A percentile compares a stretch with the other conserved stretches of the same genome.
phyloP scores from a whole-genome alignment of 2,329 filamentous ascomycete genomes.

The Colletotrichum liriopes region DNA sequence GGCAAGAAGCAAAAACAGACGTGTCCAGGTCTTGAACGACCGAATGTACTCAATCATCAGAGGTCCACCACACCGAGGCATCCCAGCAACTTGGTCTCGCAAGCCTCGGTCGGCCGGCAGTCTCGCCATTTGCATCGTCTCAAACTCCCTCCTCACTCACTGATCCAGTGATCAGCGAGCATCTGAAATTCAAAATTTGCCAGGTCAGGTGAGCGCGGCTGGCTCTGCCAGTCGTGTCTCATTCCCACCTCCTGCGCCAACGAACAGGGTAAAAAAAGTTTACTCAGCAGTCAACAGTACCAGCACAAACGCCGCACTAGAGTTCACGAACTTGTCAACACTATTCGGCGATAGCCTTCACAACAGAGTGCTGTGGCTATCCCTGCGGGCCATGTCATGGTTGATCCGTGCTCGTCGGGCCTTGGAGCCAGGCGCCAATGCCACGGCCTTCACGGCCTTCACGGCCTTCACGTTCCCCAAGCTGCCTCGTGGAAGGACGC shows the following conservation, averaged over 20 bases:
- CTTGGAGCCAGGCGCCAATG: slow-evolving; percentile 19
- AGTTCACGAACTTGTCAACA: slow-evolving; percentile 31
- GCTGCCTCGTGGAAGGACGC: slow-evolving; percentile 3
- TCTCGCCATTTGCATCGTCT: slow-evolving; percentile 13
- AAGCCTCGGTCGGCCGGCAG: slow-evolving; percentile 22
- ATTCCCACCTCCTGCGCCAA: slow-evolving; percentile 31
- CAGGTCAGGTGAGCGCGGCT: slow-evolving; percentile 32
- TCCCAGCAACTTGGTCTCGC: not conserved
- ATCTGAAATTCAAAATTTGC: slow-evolving; percentile 22
- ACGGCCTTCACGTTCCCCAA: slow-evolving; percentile 12
- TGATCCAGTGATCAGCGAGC: slow-evolving; percentile 9
- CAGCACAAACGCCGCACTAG: slow-evolving; percentile 21
- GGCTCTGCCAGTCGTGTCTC: slow-evolving; percentile 33
- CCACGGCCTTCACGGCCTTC: not conserved
- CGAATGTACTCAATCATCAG: slow-evolving; percentile 13
- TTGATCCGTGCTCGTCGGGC: slow-evolving; percentile 29
- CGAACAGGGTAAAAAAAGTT: not conserved
- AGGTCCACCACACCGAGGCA: slow-evolving; percentile 37
- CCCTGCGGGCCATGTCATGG: slow-evolving; percentile 30
- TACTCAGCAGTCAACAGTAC: not conserved
- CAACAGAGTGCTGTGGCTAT: slow-evolving; percentile 17
- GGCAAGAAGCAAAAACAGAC: slow-evolving; percentile 30
- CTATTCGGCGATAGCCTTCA: not conserved
- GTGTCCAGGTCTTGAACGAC: slow-evolving; percentile 16
- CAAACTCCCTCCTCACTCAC: slow-evolving; percentile 3